Conservation (phyloP, 495 filamentous ascomycete species). For the Hyaloscypha hepaticicola region DNA sequence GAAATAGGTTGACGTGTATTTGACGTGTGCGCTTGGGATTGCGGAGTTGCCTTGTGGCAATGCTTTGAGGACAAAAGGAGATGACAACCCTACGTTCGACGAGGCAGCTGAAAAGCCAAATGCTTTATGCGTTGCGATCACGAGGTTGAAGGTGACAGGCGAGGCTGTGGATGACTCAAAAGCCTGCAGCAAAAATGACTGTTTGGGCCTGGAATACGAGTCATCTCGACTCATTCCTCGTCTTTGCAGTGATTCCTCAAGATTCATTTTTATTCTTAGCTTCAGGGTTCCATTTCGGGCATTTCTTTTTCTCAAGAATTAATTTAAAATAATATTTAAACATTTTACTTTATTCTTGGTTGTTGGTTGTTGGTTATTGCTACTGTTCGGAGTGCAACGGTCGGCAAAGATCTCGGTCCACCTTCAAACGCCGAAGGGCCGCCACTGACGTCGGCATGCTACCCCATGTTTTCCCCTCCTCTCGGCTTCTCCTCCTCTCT, state of each 20-base stretch:
- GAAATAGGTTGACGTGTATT: neutral
- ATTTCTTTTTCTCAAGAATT: neutral
- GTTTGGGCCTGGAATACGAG: neutral
- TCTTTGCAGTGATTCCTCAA: neutral
- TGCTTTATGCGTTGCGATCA: constrained; percentile 13
- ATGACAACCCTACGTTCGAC: neutral
- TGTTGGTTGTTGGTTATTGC: no score
- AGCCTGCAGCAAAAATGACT: neutral
- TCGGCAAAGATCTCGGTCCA: neutral
- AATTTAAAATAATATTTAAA: neutral
- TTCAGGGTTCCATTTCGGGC: neutral
- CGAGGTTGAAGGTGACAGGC: constrained; percentile 1
- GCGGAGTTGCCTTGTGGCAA: neutral
- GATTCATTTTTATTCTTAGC: neutral
- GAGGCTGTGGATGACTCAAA: constrained; percentile 7
- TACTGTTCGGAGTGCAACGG: no score
- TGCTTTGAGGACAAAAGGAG: neutral
- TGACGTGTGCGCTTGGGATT: neutral
- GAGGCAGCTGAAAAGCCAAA: neutral
- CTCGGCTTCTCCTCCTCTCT: neutral
- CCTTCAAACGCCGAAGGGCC: no score
- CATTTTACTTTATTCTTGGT: neutral
- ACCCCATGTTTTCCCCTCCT: neutral
- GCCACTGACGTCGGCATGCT: neutral
- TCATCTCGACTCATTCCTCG: neutral